Conservation (phyloP, 2,329 filamentous ascomycete genomes). For the Xylaria digitata region DNA sequence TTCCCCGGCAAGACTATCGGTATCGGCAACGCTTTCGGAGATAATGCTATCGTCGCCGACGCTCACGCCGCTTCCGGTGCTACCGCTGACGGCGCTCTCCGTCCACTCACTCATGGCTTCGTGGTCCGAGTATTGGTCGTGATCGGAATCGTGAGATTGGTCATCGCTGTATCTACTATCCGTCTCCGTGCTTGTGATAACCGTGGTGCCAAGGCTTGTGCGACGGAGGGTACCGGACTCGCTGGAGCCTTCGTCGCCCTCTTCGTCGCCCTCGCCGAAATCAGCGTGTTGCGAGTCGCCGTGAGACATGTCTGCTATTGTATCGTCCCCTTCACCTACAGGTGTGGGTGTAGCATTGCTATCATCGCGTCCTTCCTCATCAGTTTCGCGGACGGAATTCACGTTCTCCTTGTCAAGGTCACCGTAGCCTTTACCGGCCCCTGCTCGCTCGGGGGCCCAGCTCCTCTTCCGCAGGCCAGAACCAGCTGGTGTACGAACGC, state of each 20-base stretch:
- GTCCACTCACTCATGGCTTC: slow-evolving; percentile 62
- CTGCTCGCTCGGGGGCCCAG: slow-evolving; percentile 66
- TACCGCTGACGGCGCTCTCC: slow-evolving; percentile 54
- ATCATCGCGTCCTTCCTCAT: slow-evolving; percentile 64
- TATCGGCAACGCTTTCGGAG: slow-evolving; percentile 48
- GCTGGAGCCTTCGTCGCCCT: slow-evolving; percentile 41
- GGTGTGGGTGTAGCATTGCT: slow-evolving; percentile 38
- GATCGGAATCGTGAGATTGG: slow-evolving; percentile 52
- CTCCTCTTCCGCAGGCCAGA: slow-evolving; percentile 72
- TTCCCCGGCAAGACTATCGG: slow-evolving; percentile 49
- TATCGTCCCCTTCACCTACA: slow-evolving; percentile 46
- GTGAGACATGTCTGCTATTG: slow-evolving; percentile 42
- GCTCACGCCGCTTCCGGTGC: slow-evolving; percentile 37
- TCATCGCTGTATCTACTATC: slow-evolving; percentile 36
- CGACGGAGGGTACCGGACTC: slow-evolving; percentile 64
- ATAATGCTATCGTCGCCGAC: slow-evolving; percentile 43
- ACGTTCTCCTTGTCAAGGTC: slow-evolving; percentile 73
- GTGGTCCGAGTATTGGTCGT: slow-evolving; percentile 41
- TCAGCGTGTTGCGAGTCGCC: slow-evolving; percentile 50
- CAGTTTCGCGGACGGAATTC: slow-evolving; percentile 66
- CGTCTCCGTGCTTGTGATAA: slow-evolving; percentile 52
- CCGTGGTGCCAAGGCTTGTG: slow-evolving; percentile 61
- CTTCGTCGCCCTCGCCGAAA: slow-evolving; percentile 47
- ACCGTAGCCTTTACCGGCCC: slow-evolving; percentile 59
- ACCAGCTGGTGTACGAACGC: slow-evolving; percentile 71